Base-by-base conservation (phyloP, 768 basidiomycete genomes). In the Kondoa malvinella region DNA sequence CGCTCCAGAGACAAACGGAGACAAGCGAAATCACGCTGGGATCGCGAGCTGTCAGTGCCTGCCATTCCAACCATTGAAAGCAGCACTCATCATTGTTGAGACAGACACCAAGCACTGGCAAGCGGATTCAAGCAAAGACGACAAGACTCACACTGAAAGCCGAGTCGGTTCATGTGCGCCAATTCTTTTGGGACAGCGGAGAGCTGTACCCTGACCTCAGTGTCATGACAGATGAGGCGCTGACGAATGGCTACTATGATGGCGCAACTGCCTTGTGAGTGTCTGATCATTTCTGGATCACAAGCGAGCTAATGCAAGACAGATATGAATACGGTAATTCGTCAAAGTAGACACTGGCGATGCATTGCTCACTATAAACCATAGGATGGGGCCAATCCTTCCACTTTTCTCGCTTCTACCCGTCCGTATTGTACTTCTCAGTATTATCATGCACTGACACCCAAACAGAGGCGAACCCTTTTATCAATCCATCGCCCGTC, bases 101-200 rank as follows among this genome's bases (percentile, higher is more conserved):
- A 25, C 61, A 63, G 61, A 99, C 80, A 86, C 86, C 73, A 84
- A 84, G 75, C 91, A 89, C 79, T 99, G 94, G 92, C 82, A 92
- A 71, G 86, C 87, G 76, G 87, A 94, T 77, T 80, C 84, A 32
- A 78, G 77, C 17, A 81, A 86, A 73, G 92, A 97, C 78, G 78
- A 76, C 62, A 80, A 81, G 2, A 79, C 77, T 15, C 83, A 89
- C 77, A 87, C 82, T 69, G 81, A 86, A 67, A 85, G 84, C 74
- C 83, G 94, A 69, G 78, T 92, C 57, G 83, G 83, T 50, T 84
- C 84, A 74, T 97, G 96, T 78, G 86, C 87, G 15, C 90, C 95
- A 65, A 89, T 99, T 69, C 88, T 97, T 69, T 94, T n/a, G n/a
- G n/a, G n/a, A n/a, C n/a, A n/a, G n/a, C n/a, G n/a, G n/a, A n/a